A percentile compares a stretch with the other conserved stretches of the same genome.
Evolutionary conservation across 257 asterid genomes (phyloP).

Genomic region (Nicotiana tabacum): DNA sequence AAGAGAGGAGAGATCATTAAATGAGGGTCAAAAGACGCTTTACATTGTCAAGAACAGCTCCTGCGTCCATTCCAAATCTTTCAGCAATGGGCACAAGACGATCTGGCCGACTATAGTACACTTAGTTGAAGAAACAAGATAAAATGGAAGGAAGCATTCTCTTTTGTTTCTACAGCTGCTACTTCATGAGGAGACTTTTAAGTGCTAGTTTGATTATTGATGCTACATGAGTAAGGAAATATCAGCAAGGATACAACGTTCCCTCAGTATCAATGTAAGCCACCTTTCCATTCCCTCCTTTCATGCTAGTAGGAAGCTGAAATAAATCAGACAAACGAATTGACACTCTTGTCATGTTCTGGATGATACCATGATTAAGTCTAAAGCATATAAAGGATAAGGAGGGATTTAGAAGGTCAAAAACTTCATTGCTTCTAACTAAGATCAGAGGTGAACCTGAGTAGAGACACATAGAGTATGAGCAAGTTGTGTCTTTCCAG

Average conservation of each 20-base stretch:
- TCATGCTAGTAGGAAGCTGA: constrained; percentile 93
- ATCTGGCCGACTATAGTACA: constrained; percentile 81
- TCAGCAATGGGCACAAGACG: constrained; percentile 95
- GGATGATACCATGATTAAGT: background rate
- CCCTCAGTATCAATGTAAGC: constrained; percentile 97
- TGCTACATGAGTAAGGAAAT: background rate
- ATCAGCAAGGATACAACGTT: constrained; percentile 78
- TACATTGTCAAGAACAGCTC: constrained; percentile 98
- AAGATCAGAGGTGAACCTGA: constrained; percentile 50
- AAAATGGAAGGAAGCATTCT: background rate
- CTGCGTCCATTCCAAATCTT: constrained; percentile 98
- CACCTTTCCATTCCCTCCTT: constrained; percentile 98
- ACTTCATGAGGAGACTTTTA: background rate
- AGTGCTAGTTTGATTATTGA: background rate
- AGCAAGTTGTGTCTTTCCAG: constrained; percentile 99
- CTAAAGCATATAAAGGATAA: background rate
- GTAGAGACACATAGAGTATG: constrained; percentile 96
- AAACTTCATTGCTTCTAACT: constrained; percentile 8
- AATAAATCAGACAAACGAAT: constrained; percentile 14
- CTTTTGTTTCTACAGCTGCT: background rate
- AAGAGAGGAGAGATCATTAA: background rate
- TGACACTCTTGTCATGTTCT: background rate
- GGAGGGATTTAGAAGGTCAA: background rate
- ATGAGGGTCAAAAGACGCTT: constrained; percentile 16
- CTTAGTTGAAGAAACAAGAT: constrained; percentile 30